Base-by-base conservation (phyloP, 2,329 filamentous ascomycete species). In the Leptographium lundbergii region DNA sequence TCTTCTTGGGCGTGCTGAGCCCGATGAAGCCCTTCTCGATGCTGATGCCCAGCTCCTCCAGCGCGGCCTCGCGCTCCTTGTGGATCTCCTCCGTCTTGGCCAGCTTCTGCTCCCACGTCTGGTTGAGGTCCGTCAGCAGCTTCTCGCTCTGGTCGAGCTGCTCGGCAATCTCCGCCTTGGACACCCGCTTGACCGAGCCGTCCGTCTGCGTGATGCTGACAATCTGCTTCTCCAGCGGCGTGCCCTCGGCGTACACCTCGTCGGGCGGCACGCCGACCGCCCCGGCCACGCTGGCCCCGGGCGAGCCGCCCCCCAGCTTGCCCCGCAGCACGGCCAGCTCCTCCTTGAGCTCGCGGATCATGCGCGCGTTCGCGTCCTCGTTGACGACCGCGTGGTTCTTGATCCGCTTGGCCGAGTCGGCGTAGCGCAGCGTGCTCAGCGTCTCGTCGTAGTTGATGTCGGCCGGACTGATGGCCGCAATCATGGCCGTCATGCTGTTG, bases 371-470 rank as follows among this genome's bases (percentile, higher is more conserved):
- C 54, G 94, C 92, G 73, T 99, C 94, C 72, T 99, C 94, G 76
- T 99, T 99, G 72, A 99, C 88, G 56, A 99, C 94, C 60, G 94
- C 94, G 72, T 99, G 94, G 75, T 99, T 99, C 89, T 97, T 97
- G 80, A 99, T 99, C 67, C 94, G 86, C 76, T 99, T 99, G 29
- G 94, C 94, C 9, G 91, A 96, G 70, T 99, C 92, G 59, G 95
- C 94, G 72, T 99, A 99, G 68, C 95, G 85, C 32, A 99, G 79
- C 0, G 94, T 99, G 70, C 91, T 94, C 22, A 99, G 79, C 0
- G 95, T 99, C 73, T 99, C 94, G 65, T 99, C 94, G 69, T 95
- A 97, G 73, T 99, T 99, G 76, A 97, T 97, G 73, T 99, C 94
- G 58, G 94, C 94, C 4, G 94, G 94, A 68, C 91, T 96, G 69